Evolutionary conservation across 345 rosid genomes (phyloP).

Genomic region (Rubroshorea leprosula): DNA sequence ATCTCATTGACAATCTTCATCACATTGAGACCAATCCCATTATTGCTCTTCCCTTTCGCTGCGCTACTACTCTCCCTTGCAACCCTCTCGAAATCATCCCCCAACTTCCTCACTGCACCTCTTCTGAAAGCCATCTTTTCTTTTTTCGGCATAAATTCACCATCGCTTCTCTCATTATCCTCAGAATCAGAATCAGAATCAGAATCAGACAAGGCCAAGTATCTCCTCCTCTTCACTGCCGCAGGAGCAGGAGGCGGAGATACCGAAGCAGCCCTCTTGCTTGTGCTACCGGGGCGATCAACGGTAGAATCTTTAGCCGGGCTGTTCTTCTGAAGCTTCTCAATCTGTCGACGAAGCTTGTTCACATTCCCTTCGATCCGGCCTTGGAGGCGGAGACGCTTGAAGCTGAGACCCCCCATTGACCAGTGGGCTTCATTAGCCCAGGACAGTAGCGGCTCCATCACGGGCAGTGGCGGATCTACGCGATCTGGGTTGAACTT

Average conservation of each 20-base stretch:
- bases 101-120: slow-evolving; percentile 46
- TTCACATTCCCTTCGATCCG: slow-evolving; percentile 70
- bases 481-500: slow-evolving; percentile 45
- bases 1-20: slow-evolving; percentile 28
- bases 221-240: slow-evolving; percentile 46
- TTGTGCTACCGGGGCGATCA: background rate
- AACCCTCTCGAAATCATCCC: slow-evolving; percentile 69
- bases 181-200: slow-evolving; percentile 18
- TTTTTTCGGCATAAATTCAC: slow-evolving; percentile 4
- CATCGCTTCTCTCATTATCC: slow-evolving; percentile 1
- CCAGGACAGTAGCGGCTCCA: slow-evolving; percentile 82
- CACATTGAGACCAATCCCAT: slow-evolving; percentile 9
- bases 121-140: slow-evolving; percentile 20
- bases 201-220: slow-evolving; percentile 36
- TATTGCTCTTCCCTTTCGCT: slow-evolving; percentile 8
- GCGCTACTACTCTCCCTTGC: slow-evolving; percentile 23
- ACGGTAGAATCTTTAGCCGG: slow-evolving; percentile 2
- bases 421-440: slow-evolving; percentile 97
- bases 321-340: slow-evolving; percentile 19
- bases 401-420: slow-evolving; percentile 88
- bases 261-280: slow-evolving; percentile 25
- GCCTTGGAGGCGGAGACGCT: slow-evolving; percentile 86
- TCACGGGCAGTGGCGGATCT: slow-evolving; percentile 63
- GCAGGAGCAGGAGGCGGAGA: slow-evolving; percentile 73
- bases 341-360: slow-evolving; percentile 50